Evolutionary conservation across 805 yeast genomes (phyloP), one percentile per base, ranked within the genome.

Genomic region (Candida maesae): DNA sequence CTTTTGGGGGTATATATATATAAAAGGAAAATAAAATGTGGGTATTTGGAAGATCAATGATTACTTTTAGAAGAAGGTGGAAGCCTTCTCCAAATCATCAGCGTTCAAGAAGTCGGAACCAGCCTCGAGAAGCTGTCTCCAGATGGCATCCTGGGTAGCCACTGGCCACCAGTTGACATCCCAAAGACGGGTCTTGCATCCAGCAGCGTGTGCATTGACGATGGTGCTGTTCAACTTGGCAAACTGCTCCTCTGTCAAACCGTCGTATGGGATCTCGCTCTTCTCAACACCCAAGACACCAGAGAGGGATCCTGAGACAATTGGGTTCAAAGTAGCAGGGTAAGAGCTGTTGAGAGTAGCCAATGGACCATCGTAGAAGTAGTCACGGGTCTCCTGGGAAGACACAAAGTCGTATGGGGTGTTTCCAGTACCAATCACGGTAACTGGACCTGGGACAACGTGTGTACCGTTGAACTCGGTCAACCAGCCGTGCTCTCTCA

Each of bases 111-210:
- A 72, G 52, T 83, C 89, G 14, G 76, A 68, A 3, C 78, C 81
- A 18, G 68, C 49, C 18, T 60, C 64, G 34, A 70, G 57, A 6
- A 79, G 63, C 44, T 74, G 78, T 47, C 65, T 55, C 75, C 81
- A 75, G 29, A 80, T 67, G 5, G 59, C 56, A 29, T 73, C 58
- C 46, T 76, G 68, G 28, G 66, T 59, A 16, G 55, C 47, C 3
- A 63, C 60, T 9, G 93, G 91, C 90, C 90, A 84, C 53, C 71
- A 70, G 2, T 84, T 76, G 13, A 78, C 79, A 21, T 81, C 90
- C 91, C 93, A 84, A 29, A 83, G 62, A 45, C 93, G 65, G 0
- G 89, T 79, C 50, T 68, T 66, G 31, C 81, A 56, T 11, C 77
- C 76, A 35, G 59, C 46, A 3, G 59, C 51, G 49, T 83, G 87